phyloP scores from a whole-genome alignment of 495 filamentous ascomycete genomes.

The Talaromyces stipitatus region DNA sequence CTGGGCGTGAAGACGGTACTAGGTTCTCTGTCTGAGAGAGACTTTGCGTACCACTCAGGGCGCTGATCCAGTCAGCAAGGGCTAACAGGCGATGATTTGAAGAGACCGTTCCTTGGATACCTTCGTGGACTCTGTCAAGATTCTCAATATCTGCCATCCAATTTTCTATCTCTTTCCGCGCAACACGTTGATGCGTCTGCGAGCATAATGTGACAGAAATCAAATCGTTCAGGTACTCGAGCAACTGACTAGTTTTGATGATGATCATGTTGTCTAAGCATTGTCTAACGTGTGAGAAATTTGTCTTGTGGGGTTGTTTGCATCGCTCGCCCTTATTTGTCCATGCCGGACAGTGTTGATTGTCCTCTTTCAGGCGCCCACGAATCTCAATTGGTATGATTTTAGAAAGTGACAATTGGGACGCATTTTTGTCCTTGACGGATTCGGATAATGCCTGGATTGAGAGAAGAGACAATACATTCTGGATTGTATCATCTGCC shows the following conservation, averaged over 20 bases:
- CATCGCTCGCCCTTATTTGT: slow-evolving; percentile 6
- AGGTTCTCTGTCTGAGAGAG: not conserved
- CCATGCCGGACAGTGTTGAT: slow-evolving; percentile 6
- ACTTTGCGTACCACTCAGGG: not conserved
- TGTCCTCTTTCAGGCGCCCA: slow-evolving; percentile 3
- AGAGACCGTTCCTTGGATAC: not conserved
- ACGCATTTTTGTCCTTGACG: not conserved
- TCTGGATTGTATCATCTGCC: not conserved
- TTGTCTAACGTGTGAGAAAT: not conserved
- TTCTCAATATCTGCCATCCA: slow-evolving; percentile 9
- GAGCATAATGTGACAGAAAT: not conserved
- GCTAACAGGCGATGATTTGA: slow-evolving; percentile 4
- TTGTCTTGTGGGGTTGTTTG: not conserved
- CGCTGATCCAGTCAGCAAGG: slow-evolving; percentile 4
- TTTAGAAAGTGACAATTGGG: slow-evolving; percentile 2
- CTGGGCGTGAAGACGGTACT: not conserved
- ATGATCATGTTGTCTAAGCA: not conserved
- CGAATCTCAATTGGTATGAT: slow-evolving; percentile 7
- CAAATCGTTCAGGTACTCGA: not conserved
- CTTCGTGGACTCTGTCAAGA: not conserved
- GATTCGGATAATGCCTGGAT: not conserved
- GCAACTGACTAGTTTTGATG: not conserved
- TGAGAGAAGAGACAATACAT: slow-evolving; percentile 1
- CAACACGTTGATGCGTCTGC: slow-evolving; percentile 3
- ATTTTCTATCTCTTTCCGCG: slow-evolving; percentile 4